These are phyloP conservation scores for Aspergillus novofumigatus DNA, from an alignment of 2,329 filamentous ascomycete species.

Conservation along the genomic window DNA sequence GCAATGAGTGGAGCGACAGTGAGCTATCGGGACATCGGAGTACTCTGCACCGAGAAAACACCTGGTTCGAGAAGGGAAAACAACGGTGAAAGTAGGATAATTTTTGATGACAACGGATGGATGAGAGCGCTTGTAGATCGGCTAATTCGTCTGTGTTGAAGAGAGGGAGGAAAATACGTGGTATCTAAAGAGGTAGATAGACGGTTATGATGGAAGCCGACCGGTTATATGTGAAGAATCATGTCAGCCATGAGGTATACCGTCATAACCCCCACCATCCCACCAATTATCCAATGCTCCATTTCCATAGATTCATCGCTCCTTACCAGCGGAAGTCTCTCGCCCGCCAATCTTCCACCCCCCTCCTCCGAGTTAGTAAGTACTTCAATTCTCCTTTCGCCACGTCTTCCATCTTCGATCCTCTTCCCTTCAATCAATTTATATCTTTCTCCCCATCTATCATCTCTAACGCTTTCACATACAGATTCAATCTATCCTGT, in stretches of 20 bases:
- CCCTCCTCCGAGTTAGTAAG: background rate
- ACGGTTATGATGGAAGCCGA: background rate
- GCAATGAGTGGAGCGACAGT: slow-evolving; percentile 5
- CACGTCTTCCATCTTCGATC: background rate
- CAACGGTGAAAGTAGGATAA: background rate
- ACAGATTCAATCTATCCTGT: background rate
- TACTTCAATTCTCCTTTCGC: background rate
- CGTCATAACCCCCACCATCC: background rate
- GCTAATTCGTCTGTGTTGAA: background rate
- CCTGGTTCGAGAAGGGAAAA: background rate
- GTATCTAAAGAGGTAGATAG: background rate
- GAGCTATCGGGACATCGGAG: slow-evolving; percentile 19
- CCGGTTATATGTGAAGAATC: background rate
- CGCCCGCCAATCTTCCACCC: background rate
- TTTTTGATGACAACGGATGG: background rate
- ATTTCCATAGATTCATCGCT: background rate
- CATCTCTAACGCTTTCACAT: background rate
- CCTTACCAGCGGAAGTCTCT: background rate
- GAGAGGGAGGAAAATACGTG: background rate
- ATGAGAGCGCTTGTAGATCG: background rate
- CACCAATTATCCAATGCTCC: background rate
- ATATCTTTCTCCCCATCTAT: background rate
- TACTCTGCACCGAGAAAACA: slow-evolving; percentile 28
- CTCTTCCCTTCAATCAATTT: background rate
- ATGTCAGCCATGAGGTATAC: background rate